These are phyloP conservation scores for Pouteria campechiana DNA, from an alignment of 179 eudicot species.

Conservation along the genomic window DNA sequence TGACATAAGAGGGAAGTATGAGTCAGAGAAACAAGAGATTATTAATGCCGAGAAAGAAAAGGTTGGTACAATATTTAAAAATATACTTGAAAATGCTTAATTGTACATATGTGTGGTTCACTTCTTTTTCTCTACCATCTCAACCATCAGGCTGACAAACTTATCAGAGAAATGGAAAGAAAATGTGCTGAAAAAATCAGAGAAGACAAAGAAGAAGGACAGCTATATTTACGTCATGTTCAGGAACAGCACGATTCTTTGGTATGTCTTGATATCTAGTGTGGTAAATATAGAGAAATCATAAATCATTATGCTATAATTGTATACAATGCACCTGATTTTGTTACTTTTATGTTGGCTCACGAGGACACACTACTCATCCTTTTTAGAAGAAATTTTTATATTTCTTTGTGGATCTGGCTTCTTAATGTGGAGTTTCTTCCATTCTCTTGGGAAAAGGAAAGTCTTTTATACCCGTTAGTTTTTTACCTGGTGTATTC, in stretches of 20 bases:
- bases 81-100: too few relatives aligned
- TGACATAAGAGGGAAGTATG: constrained; percentile 79
- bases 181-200: constrained; percentile 45
- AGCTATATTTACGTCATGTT: constrained; percentile 26
- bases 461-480: too few relatives aligned
- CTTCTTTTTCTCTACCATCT: constrained; percentile 8
- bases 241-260: constrained; percentile 67
- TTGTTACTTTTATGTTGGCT: too few relatives aligned
- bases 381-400: too few relatives aligned
- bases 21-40: constrained; percentile 71
- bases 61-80: constrained; percentile 32
- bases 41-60: constrained; percentile 70
- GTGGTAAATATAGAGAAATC: too few relatives aligned
- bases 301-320: too few relatives aligned
- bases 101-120: neutral
- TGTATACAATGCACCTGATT: too few relatives aligned
- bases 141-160: constrained; percentile 54
- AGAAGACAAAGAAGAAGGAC: constrained; percentile 59
- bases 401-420: too few relatives aligned
- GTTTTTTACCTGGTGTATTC: too few relatives aligned
- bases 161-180: constrained; percentile 51
- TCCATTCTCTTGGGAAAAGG: too few relatives aligned
- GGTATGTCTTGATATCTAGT: constrained; percentile 53
- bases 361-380: too few relatives aligned
- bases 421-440: too few relatives aligned